Percentiles rank a stretch among this genome's conserved stretches.
Evolutionary conservation across 1,284 basidiomycete genomes (phyloP).

Genomic region (Peniophora sp.): DNA sequence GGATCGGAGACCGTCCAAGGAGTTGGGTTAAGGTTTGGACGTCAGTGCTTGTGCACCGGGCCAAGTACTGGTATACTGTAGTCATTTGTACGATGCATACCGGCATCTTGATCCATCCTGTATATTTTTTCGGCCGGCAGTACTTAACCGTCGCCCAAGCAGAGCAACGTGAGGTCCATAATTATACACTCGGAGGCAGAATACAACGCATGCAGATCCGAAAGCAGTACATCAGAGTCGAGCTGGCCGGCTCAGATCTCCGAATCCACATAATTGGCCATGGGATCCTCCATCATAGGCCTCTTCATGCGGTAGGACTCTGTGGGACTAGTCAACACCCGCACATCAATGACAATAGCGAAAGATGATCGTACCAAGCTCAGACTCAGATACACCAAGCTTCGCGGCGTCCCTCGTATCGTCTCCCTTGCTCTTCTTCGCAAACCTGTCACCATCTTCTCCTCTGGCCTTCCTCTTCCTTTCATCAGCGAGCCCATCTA

Average conservation of each 20-base stretch:
- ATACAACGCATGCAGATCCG: background rate
- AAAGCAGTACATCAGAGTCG: background rate
- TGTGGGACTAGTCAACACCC: constrained; percentile 25
- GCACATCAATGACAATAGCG: background rate
- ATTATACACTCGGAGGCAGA: no score
- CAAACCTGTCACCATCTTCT: constrained; percentile 46
- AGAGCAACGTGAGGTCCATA: no score
- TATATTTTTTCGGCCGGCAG: no score
- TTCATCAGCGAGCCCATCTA: constrained; percentile 70
- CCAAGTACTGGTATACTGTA: no score
- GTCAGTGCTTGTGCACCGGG: no score
- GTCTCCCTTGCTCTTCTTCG: constrained; percentile 60
- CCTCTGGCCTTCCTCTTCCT: constrained; percentile 68
- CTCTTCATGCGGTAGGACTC: constrained; percentile 80
- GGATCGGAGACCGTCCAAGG: no score
- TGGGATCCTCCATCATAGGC: constrained; percentile 73
- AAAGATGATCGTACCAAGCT: constrained; percentile 62
- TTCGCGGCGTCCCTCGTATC: constrained; percentile 33
- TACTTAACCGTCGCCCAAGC: no score
- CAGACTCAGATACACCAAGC: constrained; percentile 84
- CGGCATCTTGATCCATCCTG: no score
- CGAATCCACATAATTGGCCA: constrained; percentile 76
- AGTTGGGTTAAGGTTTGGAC: no score
- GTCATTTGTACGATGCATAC: no score
- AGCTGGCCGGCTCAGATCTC: constrained; percentile 24